Evolutionary conservation across 1,284 basidiomycete species (phyloP), one percentile per base, ranked within the genome.

Genomic region (Taiwanofungus camphoratus): DNA sequence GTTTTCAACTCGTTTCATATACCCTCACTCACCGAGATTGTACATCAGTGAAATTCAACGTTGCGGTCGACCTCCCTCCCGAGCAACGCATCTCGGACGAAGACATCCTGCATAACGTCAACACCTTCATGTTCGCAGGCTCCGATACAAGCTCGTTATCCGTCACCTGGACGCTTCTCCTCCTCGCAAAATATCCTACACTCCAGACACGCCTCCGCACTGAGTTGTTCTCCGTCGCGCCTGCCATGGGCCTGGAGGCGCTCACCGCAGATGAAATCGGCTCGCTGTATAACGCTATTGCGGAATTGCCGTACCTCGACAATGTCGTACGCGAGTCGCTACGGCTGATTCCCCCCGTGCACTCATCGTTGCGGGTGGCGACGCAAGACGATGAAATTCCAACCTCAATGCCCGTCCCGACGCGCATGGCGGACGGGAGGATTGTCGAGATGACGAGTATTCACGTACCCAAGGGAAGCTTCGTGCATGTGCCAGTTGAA

Each of bases 41-140:
- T 16, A 3, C 42, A 30, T 19, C 45, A 89, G 86, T 90, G 36
- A 86, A 83, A 64, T 82, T 85, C 8, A 89, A 89, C 57, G 52
- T 73, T 31, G 73, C 84, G 3, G 73, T 64, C 0, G 80, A 85
- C 48, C 65, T 86, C 13, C 68, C 78, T 9, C 67, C 69, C 0
- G 77, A 82, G 39, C 78, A 89, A 51, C 77, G 82, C 33, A 81
- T 92, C 47, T 86, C 87, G 2, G 87, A 91, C 54, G 77, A 81
- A 34, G 88, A 91, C 52, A 81, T 92, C 36, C 67, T 88, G 24
- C 69, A 88, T 55, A 90, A 82, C 51, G 81, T 92, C 62, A 90
- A 87, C 52, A 91, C 89, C 0, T 86, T 92, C 60, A 79, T 91
- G 69, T 89, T 92, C 62, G 89, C 87, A 12, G 89, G 89, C 9